These are phyloP conservation scores for Priceomyces carsonii DNA, from an alignment of 805 yeast genomes.

Conservation along the genomic window DNA sequence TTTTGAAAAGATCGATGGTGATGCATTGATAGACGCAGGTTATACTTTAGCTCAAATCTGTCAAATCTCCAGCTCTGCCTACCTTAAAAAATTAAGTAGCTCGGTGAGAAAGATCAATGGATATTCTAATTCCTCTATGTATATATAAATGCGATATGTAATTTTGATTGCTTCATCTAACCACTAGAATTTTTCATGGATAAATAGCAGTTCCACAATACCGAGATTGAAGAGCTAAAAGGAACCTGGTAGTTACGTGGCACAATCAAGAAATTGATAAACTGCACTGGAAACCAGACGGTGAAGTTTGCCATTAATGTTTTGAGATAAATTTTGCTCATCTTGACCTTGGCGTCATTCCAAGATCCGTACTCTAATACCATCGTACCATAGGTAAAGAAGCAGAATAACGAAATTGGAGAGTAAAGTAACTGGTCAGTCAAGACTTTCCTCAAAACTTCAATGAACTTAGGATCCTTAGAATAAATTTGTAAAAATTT, in stretches of 20 bases:
- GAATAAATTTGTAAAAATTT: constrained; percentile 77
- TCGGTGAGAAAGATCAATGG: constrained; percentile 23
- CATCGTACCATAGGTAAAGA: constrained; percentile 82
- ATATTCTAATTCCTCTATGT: constrained; percentile 29
- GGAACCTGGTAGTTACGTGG: constrained; percentile 84
- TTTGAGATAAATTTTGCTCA: constrained; percentile 63
- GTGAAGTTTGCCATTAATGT: constrained; percentile 68
- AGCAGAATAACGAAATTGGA: constrained; percentile 77
- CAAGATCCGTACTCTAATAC: constrained; percentile 74
- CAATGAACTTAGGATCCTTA: constrained; percentile 79
- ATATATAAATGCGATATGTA: constrained; percentile 23
- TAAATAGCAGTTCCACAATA: constrained; percentile 91
- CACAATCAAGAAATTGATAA: constrained; percentile 68
- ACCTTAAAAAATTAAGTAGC: constrained; percentile 15
- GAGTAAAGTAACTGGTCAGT: constrained; percentile 91
- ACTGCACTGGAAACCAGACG: constrained; percentile 84
- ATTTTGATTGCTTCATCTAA: constrained; percentile 6
- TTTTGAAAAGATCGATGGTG: constrained; percentile 52
- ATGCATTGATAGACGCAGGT: constrained; percentile 39
- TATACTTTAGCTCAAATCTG: constrained; percentile 14
- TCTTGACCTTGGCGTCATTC: constrained; percentile 62
- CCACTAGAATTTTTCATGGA: constrained; percentile 64
- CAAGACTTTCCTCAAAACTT: constrained; percentile 81
- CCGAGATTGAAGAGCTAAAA: constrained; percentile 82
- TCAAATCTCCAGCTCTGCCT: constrained; percentile 6